Conservation (phyloP, 768 basidiomycete species). For the Auriscalpium orientale region DNA sequence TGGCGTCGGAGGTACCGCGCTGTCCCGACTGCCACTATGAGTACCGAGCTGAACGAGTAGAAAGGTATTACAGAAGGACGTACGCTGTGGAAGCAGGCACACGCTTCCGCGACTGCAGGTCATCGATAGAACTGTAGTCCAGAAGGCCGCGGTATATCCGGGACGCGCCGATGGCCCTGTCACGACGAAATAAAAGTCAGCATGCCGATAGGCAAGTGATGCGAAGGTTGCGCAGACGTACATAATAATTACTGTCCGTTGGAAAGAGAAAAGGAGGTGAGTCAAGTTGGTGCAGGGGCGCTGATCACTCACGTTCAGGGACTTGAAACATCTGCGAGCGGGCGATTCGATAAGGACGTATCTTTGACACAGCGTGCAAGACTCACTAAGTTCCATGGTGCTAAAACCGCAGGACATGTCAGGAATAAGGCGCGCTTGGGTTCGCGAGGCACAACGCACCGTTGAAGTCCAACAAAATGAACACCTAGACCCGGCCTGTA, state of each 20-base stretch:
- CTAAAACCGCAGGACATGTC: not conserved
- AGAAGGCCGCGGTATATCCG: constrained; percentile 9
- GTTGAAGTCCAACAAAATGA: constrained; percentile 7
- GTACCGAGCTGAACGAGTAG: too few relatives aligned
- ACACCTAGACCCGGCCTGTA: not conserved
- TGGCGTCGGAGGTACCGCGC: too few relatives aligned
- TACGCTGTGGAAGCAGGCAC: too few relatives aligned
- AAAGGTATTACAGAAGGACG: too few relatives aligned
- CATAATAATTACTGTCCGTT: constrained; percentile 3
- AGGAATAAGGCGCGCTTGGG: not conserved
- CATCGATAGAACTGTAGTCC: not conserved
- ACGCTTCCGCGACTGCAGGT: not conserved
- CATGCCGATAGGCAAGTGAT: not conserved
- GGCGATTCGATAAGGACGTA: not conserved
- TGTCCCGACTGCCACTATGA: too few relatives aligned
- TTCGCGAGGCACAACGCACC: not conserved
- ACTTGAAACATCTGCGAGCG: constrained; percentile 5
- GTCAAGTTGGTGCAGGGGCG: not conserved
- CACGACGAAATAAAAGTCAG: not conserved
- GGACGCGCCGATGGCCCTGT: constrained; percentile 2
- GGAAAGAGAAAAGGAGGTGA: not conserved
- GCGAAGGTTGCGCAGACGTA: not conserved
- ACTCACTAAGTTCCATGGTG: constrained; percentile 9
- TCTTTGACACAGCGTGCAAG: too few relatives aligned
- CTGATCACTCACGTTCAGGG: not conserved